Conservation (phyloP, 179 eudicot genomes). For the Nepenthes alata region DNA sequence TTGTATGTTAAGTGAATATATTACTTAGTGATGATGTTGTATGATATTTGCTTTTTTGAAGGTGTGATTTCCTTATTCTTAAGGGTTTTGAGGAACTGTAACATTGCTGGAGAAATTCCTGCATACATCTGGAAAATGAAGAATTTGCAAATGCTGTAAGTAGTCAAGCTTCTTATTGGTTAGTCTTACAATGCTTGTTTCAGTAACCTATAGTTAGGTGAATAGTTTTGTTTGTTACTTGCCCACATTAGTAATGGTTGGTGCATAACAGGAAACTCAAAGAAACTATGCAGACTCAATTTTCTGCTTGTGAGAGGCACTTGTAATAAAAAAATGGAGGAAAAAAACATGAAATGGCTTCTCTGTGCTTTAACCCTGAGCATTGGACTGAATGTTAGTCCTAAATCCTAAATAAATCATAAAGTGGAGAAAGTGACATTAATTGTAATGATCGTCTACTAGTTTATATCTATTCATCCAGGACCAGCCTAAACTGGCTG, state of each 20-base stretch:
- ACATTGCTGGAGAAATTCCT: conserved; percentile 54
- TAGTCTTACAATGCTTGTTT: background rate
- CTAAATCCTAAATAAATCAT: too few species aligned
- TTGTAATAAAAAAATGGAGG: too few species aligned
- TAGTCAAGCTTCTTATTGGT: conserved; percentile 10
- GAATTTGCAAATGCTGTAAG: conserved; percentile 47
- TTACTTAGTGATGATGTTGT: conserved; percentile 4
- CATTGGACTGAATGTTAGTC: too few species aligned
- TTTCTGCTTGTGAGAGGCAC: too few species aligned
- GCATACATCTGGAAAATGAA: conserved; percentile 39
- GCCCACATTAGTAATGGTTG: conserved; percentile 14
- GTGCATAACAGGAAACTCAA: too few species aligned
- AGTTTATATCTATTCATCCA: too few species aligned
- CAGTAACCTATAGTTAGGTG: background rate
- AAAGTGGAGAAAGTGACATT: too few species aligned
- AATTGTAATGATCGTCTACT: too few species aligned
- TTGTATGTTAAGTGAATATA: conserved; percentile 21
- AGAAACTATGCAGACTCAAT: too few species aligned
- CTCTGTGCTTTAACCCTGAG: too few species aligned
- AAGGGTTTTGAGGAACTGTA: conserved; percentile 69
- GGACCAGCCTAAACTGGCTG: too few species aligned
- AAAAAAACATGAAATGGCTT: too few species aligned
- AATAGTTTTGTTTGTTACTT: background rate
- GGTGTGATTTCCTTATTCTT: conserved; percentile 16
- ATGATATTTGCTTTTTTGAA: conserved; percentile 1